Percentiles rank a stretch among this genome's conserved stretches.
Conservation (phyloP, 1,284 basidiomycete genomes). For the Sporisorium sorghi region DNA sequence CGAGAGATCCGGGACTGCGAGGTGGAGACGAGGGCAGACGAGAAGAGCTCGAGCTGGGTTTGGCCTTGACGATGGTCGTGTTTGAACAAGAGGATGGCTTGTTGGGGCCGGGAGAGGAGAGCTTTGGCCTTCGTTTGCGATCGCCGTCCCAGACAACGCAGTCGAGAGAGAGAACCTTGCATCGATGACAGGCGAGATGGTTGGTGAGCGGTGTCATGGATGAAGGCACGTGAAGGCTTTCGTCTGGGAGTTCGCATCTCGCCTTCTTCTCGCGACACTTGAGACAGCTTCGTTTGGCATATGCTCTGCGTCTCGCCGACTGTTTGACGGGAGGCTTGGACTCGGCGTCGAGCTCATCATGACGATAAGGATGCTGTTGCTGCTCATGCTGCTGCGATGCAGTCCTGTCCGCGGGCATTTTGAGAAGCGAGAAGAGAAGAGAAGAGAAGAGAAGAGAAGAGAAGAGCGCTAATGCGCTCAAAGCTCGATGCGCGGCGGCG, state of each 20-base stretch:
- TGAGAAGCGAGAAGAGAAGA: neutral
- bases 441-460: neutral
- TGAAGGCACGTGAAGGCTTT: conserved; percentile 44
- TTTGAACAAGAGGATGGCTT: neutral
- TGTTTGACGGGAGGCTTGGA: conserved; percentile 21
- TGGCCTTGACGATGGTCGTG: conserved; percentile 13
- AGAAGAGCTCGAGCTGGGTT: conserved; percentile 20
- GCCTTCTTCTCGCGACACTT: conserved; percentile 57
- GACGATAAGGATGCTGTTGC: neutral
- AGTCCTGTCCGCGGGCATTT: conserved; percentile 27
- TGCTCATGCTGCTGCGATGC: conserved; percentile 3
- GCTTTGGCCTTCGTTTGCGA: conserved; percentile 48
- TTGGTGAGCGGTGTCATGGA: conserved; percentile 36
- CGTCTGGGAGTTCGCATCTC: conserved; percentile 51
- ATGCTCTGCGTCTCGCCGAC: conserved; percentile 42
- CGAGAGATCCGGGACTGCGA: conserved; percentile 42
- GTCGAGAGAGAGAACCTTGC: conserved; percentile 47
- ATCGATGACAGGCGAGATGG: conserved; percentile 48
- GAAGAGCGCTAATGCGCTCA: conserved; percentile 8
- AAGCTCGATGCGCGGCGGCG: neutral
- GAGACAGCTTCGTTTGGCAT: conserved; percentile 58
- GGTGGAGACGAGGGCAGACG: conserved; percentile 26
- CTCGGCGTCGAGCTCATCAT: conserved; percentile 18
- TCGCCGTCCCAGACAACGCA: conserved; percentile 61
- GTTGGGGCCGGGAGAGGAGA: conserved; percentile 1